Conservation (phyloP, 176 grass and related monocot species). For the Lolium multiflorum region DNA sequence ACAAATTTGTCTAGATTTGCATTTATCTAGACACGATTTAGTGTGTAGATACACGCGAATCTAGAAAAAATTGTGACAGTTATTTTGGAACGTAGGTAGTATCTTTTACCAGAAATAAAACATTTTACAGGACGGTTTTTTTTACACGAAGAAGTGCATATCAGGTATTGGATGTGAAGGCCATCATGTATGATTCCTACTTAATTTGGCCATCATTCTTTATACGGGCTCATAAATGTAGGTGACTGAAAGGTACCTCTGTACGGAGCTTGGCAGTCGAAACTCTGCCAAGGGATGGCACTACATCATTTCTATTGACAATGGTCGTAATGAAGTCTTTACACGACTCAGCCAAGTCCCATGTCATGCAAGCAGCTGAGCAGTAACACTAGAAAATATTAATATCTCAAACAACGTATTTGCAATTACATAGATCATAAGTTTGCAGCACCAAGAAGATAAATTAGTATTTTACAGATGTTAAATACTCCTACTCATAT, state of each 20-base stretch:
- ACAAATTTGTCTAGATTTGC: too few relatives aligned
- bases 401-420: slow-evolving; percentile 13
- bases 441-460: slow-evolving; percentile 26
- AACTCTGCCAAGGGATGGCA: slow-evolving; percentile 69
- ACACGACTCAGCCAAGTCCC: slow-evolving; percentile 82
- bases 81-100: too few relatives aligned
- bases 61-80: too few relatives aligned
- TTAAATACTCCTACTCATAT: slow-evolving; percentile 27
- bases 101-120: background rate
- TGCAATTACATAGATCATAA: slow-evolving; percentile 3
- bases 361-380: slow-evolving; percentile 94
- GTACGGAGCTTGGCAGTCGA: slow-evolving; percentile 63
- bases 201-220: slow-evolving; percentile 34
- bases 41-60: too few relatives aligned
- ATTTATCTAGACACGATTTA: too few relatives aligned
- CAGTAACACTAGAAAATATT: slow-evolving; percentile 25
- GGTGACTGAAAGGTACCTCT: slow-evolving; percentile 53
- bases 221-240: slow-evolving; percentile 11
- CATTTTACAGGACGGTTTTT: background rate
- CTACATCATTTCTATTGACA: slow-evolving; percentile 80
- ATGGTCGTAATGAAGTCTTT: slow-evolving; percentile 81
- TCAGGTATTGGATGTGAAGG: background rate
- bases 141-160: too few relatives aligned
- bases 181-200: slow-evolving; percentile 10
- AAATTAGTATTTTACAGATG: slow-evolving; percentile 22